Percentiles rank a stretch among this genome's conserved stretches.
Evolutionary conservation across 305 asterid species (phyloP).

Genomic region (Fraxinus angustifolia): DNA sequence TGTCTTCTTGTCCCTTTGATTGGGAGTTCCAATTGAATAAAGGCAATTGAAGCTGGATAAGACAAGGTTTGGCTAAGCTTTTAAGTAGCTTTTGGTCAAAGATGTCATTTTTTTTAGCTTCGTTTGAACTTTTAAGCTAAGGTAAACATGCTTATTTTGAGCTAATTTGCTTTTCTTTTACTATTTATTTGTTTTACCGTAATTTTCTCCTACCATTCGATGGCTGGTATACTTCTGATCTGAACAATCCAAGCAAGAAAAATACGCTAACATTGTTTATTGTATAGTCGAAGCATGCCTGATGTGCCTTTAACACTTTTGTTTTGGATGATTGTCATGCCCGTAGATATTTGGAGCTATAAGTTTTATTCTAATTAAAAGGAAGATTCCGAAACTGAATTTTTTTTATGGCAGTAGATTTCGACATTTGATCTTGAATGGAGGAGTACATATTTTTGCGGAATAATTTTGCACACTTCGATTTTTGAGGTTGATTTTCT

Average conservation of each 20-base stretch:
- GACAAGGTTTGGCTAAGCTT: background rate
- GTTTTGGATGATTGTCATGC: background rate
- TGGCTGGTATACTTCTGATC: background rate
- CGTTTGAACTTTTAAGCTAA: background rate
- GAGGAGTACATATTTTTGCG: background rate
- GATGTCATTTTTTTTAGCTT: background rate
- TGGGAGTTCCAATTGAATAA: background rate
- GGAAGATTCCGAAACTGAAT: background rate
- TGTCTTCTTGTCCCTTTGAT: background rate
- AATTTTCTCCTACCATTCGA: background rate
- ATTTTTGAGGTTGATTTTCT: slow-evolving; percentile 20
- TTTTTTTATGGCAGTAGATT: background rate
- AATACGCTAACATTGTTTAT: background rate
- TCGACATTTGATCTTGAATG: background rate
- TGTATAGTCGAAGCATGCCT: background rate
- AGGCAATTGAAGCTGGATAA: background rate
- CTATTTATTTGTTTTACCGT: background rate
- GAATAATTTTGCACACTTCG: background rate
- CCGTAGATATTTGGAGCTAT: background rate
- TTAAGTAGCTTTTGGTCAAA: background rate
- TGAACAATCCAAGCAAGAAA: background rate
- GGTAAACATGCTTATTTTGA: background rate
- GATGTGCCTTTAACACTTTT: background rate
- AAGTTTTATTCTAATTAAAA: background rate
- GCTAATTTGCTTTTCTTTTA: slow-evolving; percentile 13